Evolutionary conservation across 1,284 basidiomycete species (phyloP).

Genomic region (Cryptococcus depauperatus): DNA sequence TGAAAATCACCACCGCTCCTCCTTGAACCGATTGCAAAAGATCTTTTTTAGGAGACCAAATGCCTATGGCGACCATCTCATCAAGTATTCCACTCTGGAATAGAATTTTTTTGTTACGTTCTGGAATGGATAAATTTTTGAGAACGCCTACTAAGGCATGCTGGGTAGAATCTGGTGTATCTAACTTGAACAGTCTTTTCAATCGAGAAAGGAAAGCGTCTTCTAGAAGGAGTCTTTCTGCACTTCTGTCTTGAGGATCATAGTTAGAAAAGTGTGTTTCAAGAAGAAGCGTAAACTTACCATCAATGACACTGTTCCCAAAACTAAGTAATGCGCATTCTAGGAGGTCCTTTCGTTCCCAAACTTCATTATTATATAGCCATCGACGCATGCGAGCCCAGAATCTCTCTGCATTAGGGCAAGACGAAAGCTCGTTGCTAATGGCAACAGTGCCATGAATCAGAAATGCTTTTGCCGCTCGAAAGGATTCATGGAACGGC

Average conservation of each 20-base stretch:
- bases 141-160: slow-evolving; percentile 75
- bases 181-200: slow-evolving; percentile 52
- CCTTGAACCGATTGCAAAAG: slow-evolving; percentile 79
- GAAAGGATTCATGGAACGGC: slow-evolving; percentile 52
- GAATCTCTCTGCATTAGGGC: background rate
- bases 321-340: slow-evolving; percentile 46
- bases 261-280: background rate
- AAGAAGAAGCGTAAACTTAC: slow-evolving; percentile 46
- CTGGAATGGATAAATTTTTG: slow-evolving; percentile 71
- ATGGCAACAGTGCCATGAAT: slow-evolving; percentile 65
- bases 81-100: slow-evolving; percentile 59
- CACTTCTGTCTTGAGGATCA: too few species aligned
- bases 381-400: slow-evolving; percentile 58
- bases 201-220: slow-evolving; percentile 12
- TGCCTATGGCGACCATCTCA: slow-evolving; percentile 55
- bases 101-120: slow-evolving; percentile 55
- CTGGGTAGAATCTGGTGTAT: slow-evolving; percentile 63
- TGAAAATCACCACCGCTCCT: slow-evolving; percentile 75
- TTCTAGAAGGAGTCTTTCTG: slow-evolving; percentile 1
- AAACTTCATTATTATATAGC: slow-evolving; percentile 50
- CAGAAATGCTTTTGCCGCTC: slow-evolving; percentile 70
- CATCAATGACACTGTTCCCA: slow-evolving; percentile 53
- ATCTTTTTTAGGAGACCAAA: slow-evolving; percentile 65
- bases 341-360: slow-evolving; percentile 44
- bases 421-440: background rate